Conservation (phyloP, 2,329 filamentous ascomycete species). For the Aspergillus tamarii region DNA sequence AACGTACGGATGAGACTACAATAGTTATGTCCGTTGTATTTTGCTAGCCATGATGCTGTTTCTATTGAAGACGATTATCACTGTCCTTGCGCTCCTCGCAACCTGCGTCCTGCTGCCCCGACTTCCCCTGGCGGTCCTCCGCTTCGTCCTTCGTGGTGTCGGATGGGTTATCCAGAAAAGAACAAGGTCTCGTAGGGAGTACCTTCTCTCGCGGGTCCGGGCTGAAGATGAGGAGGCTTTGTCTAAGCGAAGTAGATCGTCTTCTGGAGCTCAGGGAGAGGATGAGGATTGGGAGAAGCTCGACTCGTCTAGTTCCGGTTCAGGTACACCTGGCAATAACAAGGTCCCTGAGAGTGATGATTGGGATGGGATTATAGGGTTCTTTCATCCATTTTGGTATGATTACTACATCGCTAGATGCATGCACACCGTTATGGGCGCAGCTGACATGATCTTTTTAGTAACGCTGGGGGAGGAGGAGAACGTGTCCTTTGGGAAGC, state of each 20-base stretch:
- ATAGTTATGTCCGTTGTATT: neutral
- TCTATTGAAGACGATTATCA: conserved; percentile 35
- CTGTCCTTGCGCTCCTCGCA: conserved; percentile 36
- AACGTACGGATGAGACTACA: neutral
- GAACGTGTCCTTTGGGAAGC: conserved; percentile 97
- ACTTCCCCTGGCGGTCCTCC: conserved; percentile 37
- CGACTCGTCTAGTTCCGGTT: conserved; percentile 55
- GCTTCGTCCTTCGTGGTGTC: conserved; percentile 45
- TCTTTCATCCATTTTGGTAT: conserved; percentile 97
- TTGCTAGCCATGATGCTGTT: conserved; percentile 35
- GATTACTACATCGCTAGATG: conserved; percentile 22
- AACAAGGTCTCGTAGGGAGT: conserved; percentile 63
- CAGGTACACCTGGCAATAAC: conserved; percentile 47
- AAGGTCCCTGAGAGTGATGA: conserved; percentile 53
- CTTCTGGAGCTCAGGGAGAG: conserved; percentile 35
- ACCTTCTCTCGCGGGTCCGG: conserved; percentile 54
- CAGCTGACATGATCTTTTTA: conserved; percentile 39
- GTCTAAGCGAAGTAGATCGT: conserved; percentile 30
- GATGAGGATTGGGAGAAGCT: conserved; percentile 75
- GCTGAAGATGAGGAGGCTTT: conserved; percentile 46
- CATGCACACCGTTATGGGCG: conserved; percentile 3
- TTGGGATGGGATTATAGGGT: conserved; percentile 86
- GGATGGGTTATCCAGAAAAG: conserved; percentile 67
- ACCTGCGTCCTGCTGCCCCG: conserved; percentile 40
- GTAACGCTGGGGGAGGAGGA: conserved; percentile 93